Conservation (phyloP, 2,329 filamentous ascomycete genomes). For the Trichoderma cornu-damae region DNA sequence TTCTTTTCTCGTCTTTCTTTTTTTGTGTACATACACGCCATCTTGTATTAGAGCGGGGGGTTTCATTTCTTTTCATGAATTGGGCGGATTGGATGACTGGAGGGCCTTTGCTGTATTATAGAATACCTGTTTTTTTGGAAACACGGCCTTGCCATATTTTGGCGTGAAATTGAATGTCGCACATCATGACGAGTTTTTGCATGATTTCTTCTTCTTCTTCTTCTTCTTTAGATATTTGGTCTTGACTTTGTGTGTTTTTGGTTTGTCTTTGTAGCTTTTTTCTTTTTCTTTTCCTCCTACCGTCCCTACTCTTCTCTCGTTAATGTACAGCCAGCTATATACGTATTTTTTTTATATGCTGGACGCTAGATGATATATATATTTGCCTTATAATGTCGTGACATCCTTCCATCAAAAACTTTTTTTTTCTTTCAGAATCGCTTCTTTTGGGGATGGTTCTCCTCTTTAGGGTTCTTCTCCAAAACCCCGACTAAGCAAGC, state of each 20-base stretch:
- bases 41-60: constrained; percentile 22
- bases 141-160: constrained; percentile 15
- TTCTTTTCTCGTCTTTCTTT: constrained; percentile 28
- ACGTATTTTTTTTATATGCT: constrained; percentile 9
- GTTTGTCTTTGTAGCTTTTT: not conserved
- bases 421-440: not conserved
- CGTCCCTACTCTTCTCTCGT: not conserved
- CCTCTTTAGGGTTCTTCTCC: no score
- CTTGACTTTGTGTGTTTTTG: not conserved
- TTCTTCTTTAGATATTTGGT: not conserved
- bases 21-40: constrained; percentile 21
- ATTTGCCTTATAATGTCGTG: constrained; percentile 5
- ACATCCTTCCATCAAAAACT: constrained; percentile 1
- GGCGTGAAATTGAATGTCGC: constrained; percentile 11
- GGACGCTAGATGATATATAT: constrained; percentile 17
- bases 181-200: constrained; percentile 5
- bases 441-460: no score
- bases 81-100: constrained; percentile 1
- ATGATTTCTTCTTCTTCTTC: not conserved
- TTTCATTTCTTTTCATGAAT: constrained; percentile 2
- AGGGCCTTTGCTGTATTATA: constrained; percentile 17
- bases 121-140: constrained; percentile 18
- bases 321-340: constrained; percentile 18
- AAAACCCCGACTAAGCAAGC: no score
- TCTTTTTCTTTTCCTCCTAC: no score